Base-by-base conservation (phyloP, 2,329 filamentous ascomycete species). In the Aspergillus neoniger region DNA sequence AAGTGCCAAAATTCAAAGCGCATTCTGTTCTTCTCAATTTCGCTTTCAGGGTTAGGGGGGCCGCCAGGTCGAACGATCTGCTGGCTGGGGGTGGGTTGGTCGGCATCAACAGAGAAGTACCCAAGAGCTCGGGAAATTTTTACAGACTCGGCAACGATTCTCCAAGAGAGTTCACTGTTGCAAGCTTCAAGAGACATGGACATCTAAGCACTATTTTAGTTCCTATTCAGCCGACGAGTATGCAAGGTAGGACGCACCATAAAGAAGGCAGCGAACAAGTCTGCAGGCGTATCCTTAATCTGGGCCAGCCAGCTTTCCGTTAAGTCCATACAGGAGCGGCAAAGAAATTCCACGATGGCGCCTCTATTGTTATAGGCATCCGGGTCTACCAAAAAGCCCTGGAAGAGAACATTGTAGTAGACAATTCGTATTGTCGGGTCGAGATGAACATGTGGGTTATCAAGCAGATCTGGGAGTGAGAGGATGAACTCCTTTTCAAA, bases 1-100 rank as follows among this genome's bases (percentile, higher is more conserved):
- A 67, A 48, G 21, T 67, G 64, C 65, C 65, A 67, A 47, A 67
- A 67, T 32, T 67, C 65, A 51, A 67, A 66, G 12, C 65, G 63
- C 38, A 64, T 63, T 14, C 63, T 61, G 52, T 67, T 67, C 10
- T 55, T 55, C 1, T 65, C 61, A 3, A 61, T 38, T 32, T 60
- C 57, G 2, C 19, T 52, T 38, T 58, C 23, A 38, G 54, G 23
- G 1, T 51, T 7, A 3, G 36, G 25, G 17, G 32, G n/a, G 7
- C 12, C 36, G 14, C 15, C 44, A 5, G 28, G 14, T 6, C 17
- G 39, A n/a, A 17, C 14, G 4, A 10, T 15, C 14, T 4, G 48
- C 5, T n/a, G 32, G 7, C n/a, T n/a, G 3, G 17, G 55, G 10
- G 17, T 23, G 17, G 28, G 17, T 5, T 58, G 47, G 12, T 25